Conservation (phyloP, 2,329 filamentous ascomycete species). For the Fusarium udum region DNA sequence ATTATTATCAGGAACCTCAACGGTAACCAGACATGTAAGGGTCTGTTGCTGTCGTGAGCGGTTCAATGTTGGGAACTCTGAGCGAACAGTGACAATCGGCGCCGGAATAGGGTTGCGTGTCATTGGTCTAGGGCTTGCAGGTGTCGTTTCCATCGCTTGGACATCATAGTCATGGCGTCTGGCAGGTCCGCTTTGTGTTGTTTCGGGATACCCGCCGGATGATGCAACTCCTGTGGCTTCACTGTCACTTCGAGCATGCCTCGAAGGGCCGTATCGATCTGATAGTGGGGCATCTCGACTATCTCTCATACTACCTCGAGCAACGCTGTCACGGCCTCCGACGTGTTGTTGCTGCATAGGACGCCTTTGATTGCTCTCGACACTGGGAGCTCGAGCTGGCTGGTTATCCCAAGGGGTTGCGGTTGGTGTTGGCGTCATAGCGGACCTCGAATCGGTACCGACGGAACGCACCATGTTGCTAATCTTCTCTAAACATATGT, state of each 20-base stretch:
- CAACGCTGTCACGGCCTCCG: conserved; percentile 48
- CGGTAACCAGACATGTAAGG: conserved; percentile 90
- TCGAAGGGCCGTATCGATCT: conserved; percentile 57
- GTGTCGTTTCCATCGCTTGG: conserved; percentile 91
- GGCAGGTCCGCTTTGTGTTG: conserved; percentile 72
- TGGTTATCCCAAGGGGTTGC: conserved; percentile 73
- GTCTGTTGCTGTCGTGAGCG: conserved; percentile 94
- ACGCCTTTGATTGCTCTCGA: conserved; percentile 52
- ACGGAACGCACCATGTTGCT: conserved; percentile 90
- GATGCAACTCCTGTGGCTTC: conserved; percentile 78
- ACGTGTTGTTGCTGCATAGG: conserved; percentile 40
- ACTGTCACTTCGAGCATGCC: conserved; percentile 82
- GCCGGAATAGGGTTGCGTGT: conserved; percentile 88
- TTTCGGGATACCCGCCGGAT: conserved; percentile 82
- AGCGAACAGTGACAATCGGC: conserved; percentile 91
- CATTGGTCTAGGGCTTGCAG: conserved; percentile 76
- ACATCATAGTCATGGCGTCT: conserved; percentile 94
- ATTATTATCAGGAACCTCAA: conserved; percentile 92
- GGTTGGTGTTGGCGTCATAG: conserved; percentile 65
- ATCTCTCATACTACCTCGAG: conserved; percentile 57
- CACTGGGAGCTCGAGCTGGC: conserved; percentile 63
- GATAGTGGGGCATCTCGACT: conserved; percentile 58
- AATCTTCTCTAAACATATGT: conserved; percentile 79
- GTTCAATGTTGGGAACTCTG: conserved; percentile 94
- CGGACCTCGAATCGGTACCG: conserved; percentile 68